Base-by-base conservation (phyloP, 768 basidiomycete genomes). In the Naganishia kalamii region DNA sequence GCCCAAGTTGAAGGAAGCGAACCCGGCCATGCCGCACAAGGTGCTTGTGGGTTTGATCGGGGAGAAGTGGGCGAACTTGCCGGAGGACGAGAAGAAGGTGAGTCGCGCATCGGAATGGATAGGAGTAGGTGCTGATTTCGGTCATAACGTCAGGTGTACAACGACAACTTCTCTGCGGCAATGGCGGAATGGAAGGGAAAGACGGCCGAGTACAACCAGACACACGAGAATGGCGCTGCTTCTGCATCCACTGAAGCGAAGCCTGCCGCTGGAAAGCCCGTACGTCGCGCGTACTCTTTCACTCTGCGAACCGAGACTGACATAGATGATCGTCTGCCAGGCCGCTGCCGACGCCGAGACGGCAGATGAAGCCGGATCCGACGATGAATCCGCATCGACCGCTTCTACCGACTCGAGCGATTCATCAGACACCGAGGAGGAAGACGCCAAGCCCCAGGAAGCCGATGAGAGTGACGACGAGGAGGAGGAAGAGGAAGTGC, bases 41-140 rank as follows among this genome's bases (percentile, higher is more conserved):
- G 91, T 93, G 63, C 79, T 96, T 40, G 79, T 96, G 71, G 74
- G 75, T 35, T 74, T 87, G 70, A 89, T 96, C 69, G 82, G 87
- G 17, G 84, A 85, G 64, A 82, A 84, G 67, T 98, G 93, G 93
- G 80, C 80, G 33, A 77, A 77, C 2, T 84, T 97, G 82, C 69
- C 82, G 19, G 81, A 83, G 1, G 85, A 84, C 8, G 82, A 88
- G 73, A 92, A 89, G 79, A 82, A 86, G 79, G 93, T 91, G 70
- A 68, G 88, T 80, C 21, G 47, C n/a, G 29, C 27, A 7, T 1
- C 21, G 23, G 11, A 35, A 4, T n/a, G 33, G 51, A 52, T 21
- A 47, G 17, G 10, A 25, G 7, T 25, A 21, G 48, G 25, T 1
- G 50, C 11, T 25, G 57, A 7, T 23, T 46, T 41, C 30, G 54